Evolutionary conservation across 768 basidiomycete species (phyloP), one percentile per base, ranked within the genome.

Genomic region (Royoungia palumana): DNA sequence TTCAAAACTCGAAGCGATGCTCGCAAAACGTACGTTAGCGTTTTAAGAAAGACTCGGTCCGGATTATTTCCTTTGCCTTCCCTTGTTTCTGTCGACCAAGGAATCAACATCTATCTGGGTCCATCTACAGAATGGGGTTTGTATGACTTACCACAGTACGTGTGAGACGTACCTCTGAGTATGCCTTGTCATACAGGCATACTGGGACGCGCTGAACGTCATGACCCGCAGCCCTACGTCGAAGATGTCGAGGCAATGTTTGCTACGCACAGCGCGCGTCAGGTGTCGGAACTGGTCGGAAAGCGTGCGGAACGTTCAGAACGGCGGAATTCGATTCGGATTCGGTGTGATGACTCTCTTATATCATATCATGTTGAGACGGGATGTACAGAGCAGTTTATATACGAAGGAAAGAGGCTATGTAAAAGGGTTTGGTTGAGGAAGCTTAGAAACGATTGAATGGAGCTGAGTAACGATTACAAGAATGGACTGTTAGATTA

Each of bases 201-300:
- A 79, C 65, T 2, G 95, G 95, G 25, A 99, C 90, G 11, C 94
- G 82, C 5, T 92, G 84, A 20, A 93, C 84, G 66, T 97, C 88
- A 66, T 98, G 95, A 60, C 91, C 94, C 3, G 96, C 95, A 11
- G 95, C 95, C 61, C 95, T 77, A 38, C 95, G 78, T 24, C 96
- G 81, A 20, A 99, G 76, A 68, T 94, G 90, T 16, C 95, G 81
- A 11, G 95, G 95, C 7, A 98, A 78, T 10, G 87, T 83, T 68
- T 99, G 95, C 83, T 94, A 99, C 5, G 83, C 89, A 50, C 94
- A 77, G 47, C 88, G 47, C 88, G 83, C 0, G 87, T 89, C 14
- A 86, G 79, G 56, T 77, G n/a, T n/a, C n/a, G n/a, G n/a, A n/a
- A n/a, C n/a, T n/a, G n/a, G n/a, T n/a, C n/a, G n/a, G n/a, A n/a